These are phyloP conservation scores for Tausonia pullulans DNA, from an alignment of 1,284 basidiomycete species.

Conservation along the genomic window DNA sequence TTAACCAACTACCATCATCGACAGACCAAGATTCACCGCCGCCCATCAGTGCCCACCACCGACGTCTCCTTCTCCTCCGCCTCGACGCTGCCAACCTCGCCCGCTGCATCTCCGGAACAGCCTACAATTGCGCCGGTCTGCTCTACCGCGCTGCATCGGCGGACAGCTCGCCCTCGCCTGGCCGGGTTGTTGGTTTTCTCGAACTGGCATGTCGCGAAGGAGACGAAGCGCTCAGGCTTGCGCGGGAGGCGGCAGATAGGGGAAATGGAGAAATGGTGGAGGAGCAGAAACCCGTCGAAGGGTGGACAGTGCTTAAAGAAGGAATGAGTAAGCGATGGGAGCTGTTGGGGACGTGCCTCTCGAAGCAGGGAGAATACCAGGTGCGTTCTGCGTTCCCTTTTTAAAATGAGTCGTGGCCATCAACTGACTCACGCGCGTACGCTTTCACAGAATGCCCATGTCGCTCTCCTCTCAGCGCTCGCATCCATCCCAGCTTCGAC, in stretches of 20 bases:
- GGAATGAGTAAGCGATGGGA: constrained; percentile 61
- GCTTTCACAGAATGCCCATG: not conserved
- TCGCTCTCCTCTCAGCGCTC: constrained; percentile 10
- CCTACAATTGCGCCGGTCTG: constrained; percentile 33
- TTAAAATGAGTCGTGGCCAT: not conserved
- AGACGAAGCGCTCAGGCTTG: constrained; percentile 37
- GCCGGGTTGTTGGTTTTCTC: constrained; percentile 40
- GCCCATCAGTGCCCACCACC: constrained; percentile 6
- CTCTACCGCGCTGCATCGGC: constrained; percentile 29
- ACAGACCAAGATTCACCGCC: constrained; percentile 6
- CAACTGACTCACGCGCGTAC: not conserved
- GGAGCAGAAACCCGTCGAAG: constrained; percentile 34
- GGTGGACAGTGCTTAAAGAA: constrained; percentile 42
- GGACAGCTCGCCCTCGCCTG: constrained; percentile 25
- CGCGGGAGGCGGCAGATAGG: constrained; percentile 8
- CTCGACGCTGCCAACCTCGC: constrained; percentile 16
- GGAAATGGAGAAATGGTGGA: not conserved
- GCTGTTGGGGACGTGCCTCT: constrained; percentile 60
- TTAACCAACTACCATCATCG: constrained; percentile 6
- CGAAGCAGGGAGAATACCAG: constrained; percentile 50
- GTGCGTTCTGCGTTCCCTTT: constrained; percentile 8
- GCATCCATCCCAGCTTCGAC: not conserved
- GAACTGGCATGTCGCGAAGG: constrained; percentile 49
- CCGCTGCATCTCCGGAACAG: constrained; percentile 27
- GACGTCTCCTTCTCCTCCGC: not conserved